These are phyloP conservation scores for Pseudopithomyces chartarum DNA, from an alignment of 2,329 filamentous ascomycete species.

Conservation along the genomic window DNA sequence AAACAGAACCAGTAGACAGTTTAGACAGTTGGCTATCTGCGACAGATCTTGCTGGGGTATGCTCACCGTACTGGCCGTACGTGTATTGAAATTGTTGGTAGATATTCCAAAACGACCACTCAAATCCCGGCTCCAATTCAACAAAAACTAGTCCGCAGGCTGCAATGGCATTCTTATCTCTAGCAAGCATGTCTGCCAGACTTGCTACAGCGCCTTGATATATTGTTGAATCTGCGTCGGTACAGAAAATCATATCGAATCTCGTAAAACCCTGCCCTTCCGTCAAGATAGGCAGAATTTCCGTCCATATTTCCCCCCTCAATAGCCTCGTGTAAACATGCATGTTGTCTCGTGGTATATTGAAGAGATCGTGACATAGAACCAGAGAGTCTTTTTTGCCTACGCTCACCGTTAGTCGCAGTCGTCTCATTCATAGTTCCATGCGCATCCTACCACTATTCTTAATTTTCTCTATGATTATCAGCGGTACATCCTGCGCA, in stretches of 20 bases:
- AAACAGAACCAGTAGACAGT: too few relatives aligned
- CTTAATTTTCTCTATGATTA: conserved; percentile 4
- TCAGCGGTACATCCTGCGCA: conserved; percentile 4
- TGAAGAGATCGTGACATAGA: conserved; percentile 7
- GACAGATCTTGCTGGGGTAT: neutral
- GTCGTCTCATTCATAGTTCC: neutral
- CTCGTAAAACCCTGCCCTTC: conserved; percentile 1
- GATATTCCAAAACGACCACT: conserved; percentile 10
- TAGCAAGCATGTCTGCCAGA: neutral
- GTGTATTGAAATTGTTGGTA: conserved; percentile 9
- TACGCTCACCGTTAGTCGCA: neutral
- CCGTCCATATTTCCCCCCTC: conserved; percentile 3
- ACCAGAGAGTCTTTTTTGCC: conserved; percentile 8
- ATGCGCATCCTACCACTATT: neutral
- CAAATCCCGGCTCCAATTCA: conserved; percentile 5
- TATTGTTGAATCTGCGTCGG: conserved; percentile 6
- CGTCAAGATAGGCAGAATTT: neutral
- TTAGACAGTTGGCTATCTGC: too few relatives aligned
- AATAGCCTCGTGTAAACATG: conserved; percentile 2
- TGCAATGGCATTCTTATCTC: conserved; percentile 6
- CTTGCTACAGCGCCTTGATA: conserved; percentile 6
- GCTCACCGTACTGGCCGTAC: conserved; percentile 2
- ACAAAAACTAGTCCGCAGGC: conserved; percentile 7
- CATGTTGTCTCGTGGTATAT: neutral
- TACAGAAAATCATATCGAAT: conserved; percentile 8